These are phyloP conservation scores for Lentinula sp. DNA, from an alignment of 768 basidiomycete genomes.

Conservation along the genomic window DNA sequence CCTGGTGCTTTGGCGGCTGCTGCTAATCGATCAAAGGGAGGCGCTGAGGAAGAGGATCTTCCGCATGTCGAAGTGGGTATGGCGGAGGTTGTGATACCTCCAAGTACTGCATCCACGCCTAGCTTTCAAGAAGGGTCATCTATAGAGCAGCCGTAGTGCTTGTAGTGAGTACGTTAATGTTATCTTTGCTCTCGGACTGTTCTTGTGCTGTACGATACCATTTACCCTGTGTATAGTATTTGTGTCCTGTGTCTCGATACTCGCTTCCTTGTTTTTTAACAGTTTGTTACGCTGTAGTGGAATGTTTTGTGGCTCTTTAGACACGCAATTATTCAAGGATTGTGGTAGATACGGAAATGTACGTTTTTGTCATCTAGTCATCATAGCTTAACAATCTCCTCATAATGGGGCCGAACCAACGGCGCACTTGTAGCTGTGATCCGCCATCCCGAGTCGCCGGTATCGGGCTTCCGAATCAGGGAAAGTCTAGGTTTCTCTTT, in stretches of 20 bases:
- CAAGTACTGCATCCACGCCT: background rate
- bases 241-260: background rate
- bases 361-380: too few species aligned
- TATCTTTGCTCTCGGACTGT: background rate
- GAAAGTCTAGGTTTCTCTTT: background rate
- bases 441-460: too few species aligned
- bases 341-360: too few species aligned
- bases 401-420: too few species aligned
- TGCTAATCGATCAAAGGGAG: constrained; percentile 4
- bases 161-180: background rate
- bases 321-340: background rate
- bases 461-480: too few species aligned
- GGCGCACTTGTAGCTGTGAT: too few species aligned
- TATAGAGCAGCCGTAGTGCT: background rate
- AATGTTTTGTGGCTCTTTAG: background rate
- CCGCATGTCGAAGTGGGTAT: constrained; percentile 28
- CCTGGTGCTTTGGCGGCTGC: constrained; percentile 16
- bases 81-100: constrained; percentile 14
- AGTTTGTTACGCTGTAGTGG: background rate
- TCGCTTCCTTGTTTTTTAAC: background rate
- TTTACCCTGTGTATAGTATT: background rate
- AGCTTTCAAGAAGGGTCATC: background rate
- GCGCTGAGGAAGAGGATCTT: constrained; percentile 16
- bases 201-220: background rate
- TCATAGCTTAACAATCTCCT: too few species aligned